Conservation (phyloP, 176 grass and related monocot genomes). For the Triticum turgidum region DNA sequence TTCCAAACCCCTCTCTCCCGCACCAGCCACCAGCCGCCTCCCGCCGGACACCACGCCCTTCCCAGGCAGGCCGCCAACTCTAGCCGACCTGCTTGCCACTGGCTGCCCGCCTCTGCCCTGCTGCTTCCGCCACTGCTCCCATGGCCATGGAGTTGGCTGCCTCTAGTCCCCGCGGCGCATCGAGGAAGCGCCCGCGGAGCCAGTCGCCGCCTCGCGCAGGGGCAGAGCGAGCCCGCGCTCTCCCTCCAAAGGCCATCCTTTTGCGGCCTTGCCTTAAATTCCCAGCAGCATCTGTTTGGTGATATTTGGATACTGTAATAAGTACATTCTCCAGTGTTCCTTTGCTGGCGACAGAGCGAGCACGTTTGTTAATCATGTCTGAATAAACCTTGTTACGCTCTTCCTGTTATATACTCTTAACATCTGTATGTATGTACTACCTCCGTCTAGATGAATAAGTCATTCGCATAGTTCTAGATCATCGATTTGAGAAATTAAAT, state of each 20-base stretch:
- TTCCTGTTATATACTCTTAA: not conserved
- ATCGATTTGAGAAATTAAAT: too few species aligned
- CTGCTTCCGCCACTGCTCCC: not conserved
- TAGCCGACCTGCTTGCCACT: too few species aligned
- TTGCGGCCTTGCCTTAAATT: not conserved
- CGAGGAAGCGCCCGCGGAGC: conserved; percentile 41
- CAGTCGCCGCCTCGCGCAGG: conserved; percentile 8
- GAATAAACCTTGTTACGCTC: not conserved
- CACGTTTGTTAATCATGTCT: not conserved
- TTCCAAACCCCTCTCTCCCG: too few species aligned
- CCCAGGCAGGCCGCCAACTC: too few species aligned
- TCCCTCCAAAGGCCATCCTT: conserved; percentile 57
- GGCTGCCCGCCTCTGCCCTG: too few species aligned
- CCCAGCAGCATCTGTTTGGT: conserved; percentile 2
- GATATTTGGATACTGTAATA: not conserved
- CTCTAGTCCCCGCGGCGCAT: not conserved
- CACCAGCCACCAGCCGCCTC: too few species aligned
- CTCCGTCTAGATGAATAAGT: too few species aligned
- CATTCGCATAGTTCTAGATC: too few species aligned
- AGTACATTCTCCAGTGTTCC: not conserved
- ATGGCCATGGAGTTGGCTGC: conserved; percentile 38
- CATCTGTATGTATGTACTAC: not conserved
- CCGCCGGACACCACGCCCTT: too few species aligned
- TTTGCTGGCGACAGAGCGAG: not conserved
- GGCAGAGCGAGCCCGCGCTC: conserved; percentile 31